Evolutionary conservation across 2,329 filamentous ascomycete genomes (phyloP).

Genomic region (Stagonosporopsis cucurbitacearum): DNA sequence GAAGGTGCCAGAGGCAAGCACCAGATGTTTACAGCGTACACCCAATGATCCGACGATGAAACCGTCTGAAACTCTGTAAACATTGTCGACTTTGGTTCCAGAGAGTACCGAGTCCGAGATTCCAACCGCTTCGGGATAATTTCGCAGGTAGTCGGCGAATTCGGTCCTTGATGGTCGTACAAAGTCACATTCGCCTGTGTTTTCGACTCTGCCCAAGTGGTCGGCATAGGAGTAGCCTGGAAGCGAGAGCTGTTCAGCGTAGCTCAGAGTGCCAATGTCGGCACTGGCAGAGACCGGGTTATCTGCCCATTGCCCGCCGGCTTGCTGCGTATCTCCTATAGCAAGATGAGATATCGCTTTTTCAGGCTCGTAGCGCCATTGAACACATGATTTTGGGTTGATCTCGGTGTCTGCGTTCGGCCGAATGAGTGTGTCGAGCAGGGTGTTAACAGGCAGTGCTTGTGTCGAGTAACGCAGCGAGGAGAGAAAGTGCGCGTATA

Average conservation of each 20-base stretch:
- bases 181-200: constrained; percentile 54
- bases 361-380: constrained; percentile 60
- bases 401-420: constrained; percentile 66
- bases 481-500: constrained; percentile 66
- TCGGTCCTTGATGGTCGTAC: constrained; percentile 62
- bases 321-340: constrained; percentile 57
- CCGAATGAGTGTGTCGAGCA: constrained; percentile 65
- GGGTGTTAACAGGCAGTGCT: constrained; percentile 65
- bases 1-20: constrained; percentile 67
- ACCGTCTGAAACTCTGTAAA: constrained; percentile 54
- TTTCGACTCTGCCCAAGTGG: constrained; percentile 55
- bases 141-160: constrained; percentile 62
- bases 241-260: constrained; percentile 66
- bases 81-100: constrained; percentile 50
- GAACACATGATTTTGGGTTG: constrained; percentile 58
- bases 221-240: constrained; percentile 65
- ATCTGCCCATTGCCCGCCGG: constrained; percentile 67
- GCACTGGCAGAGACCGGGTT: constrained; percentile 59
- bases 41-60: constrained; percentile 60
- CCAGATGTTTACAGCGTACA: constrained; percentile 62
- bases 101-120: constrained; percentile 58
- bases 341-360: constrained; percentile 61
- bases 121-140: constrained; percentile 61
- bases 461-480: constrained; percentile 67
- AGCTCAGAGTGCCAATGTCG: constrained; percentile 66